A percentile compares a stretch with the other conserved stretches of the same genome.
Evolutionary conservation across 257 asterid genomes (phyloP).

Genomic region (Salvia hispanica): DNA sequence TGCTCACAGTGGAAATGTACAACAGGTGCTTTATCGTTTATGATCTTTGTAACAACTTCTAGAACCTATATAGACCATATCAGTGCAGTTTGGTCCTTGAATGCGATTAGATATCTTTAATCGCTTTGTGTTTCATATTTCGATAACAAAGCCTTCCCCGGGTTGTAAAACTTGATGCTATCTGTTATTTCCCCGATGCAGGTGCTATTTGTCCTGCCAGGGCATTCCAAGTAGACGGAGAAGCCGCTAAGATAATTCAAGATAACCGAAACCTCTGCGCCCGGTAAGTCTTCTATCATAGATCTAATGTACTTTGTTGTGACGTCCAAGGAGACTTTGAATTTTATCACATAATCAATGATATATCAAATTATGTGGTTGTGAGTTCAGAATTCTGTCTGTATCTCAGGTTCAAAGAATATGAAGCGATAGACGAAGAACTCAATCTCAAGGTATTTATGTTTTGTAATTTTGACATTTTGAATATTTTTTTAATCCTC

Average conservation of each 20-base stretch:
- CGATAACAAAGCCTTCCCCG: neutral
- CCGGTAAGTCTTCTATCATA: conserved; percentile 50
- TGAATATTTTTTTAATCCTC: neutral
- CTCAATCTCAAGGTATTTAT: conserved; percentile 64
- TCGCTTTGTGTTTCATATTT: conserved; percentile 1
- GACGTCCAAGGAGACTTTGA: neutral
- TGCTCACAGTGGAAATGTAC: conserved; percentile 30
- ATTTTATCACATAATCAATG: conserved; percentile 7
- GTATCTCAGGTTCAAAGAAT: conserved; percentile 62
- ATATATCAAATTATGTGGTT: neutral
- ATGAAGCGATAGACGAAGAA: conserved; percentile 53
- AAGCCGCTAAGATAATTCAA: conserved; percentile 46
- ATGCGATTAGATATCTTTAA: neutral
- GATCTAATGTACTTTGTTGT: conserved; percentile 7
- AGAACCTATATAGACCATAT: too few relatives aligned
- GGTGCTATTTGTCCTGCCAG: conserved; percentile 42
- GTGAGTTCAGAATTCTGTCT: conserved; percentile 9
- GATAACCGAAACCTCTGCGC: conserved; percentile 61
- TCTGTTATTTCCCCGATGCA: conserved; percentile 35
- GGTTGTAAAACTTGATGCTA: conserved; percentile 27
- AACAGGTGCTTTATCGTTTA: conserved; percentile 38
- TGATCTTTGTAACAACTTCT: neutral
- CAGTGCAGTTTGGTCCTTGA: neutral
- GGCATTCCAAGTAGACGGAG: conserved; percentile 35
- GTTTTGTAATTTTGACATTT: neutral